phyloP scores from a whole-genome alignment of 768 basidiomycete genomes.

The Filobasidium floriforme region DNA sequence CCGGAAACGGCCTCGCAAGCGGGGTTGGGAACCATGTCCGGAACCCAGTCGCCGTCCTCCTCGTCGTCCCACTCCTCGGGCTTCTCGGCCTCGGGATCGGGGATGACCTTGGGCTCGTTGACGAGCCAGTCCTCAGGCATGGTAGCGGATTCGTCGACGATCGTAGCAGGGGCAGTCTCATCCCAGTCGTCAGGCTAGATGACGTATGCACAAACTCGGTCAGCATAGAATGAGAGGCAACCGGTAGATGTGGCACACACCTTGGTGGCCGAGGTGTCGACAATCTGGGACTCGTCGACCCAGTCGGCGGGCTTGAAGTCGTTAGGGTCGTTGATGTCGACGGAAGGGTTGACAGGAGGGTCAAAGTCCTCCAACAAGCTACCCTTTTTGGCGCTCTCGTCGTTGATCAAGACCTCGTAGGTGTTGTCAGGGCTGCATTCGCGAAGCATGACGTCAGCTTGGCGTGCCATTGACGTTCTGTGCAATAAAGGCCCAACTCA shows the following conservation, averaged over 20 bases:
- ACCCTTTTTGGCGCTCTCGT: constrained; percentile 69
- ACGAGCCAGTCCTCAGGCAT: constrained; percentile 97
- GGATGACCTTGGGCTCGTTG: constrained; percentile 66
- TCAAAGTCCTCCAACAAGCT: constrained; percentile 86
- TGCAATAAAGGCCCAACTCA: constrained; percentile 47
- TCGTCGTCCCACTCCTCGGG: constrained; percentile 99
- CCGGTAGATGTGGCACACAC: constrained; percentile 44
- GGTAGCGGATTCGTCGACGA: constrained; percentile 72
- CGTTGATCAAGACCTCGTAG: constrained; percentile 84
- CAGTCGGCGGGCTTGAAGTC: constrained; percentile 86
- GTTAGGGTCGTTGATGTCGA: constrained; percentile 83
- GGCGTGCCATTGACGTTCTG: neutral
- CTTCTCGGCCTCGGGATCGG: constrained; percentile 80
- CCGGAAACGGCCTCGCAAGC: constrained; percentile 82
- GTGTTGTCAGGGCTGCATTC: constrained; percentile 75
- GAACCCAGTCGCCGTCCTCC: constrained; percentile 97
- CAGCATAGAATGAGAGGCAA: neutral
- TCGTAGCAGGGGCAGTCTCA: constrained; percentile 88
- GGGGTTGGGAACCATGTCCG: constrained; percentile 82
- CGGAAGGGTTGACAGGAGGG: constrained; percentile 82
- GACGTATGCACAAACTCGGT: constrained; percentile 3
- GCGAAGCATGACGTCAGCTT: neutral
- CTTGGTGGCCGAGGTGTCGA: constrained; percentile 77
- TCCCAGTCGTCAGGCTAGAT: constrained; percentile 89
- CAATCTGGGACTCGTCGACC: constrained; percentile 81